These are phyloP conservation scores for Dillenia turbinata DNA, from an alignment of 164 flowering plant genomes.

Conservation along the genomic window DNA sequence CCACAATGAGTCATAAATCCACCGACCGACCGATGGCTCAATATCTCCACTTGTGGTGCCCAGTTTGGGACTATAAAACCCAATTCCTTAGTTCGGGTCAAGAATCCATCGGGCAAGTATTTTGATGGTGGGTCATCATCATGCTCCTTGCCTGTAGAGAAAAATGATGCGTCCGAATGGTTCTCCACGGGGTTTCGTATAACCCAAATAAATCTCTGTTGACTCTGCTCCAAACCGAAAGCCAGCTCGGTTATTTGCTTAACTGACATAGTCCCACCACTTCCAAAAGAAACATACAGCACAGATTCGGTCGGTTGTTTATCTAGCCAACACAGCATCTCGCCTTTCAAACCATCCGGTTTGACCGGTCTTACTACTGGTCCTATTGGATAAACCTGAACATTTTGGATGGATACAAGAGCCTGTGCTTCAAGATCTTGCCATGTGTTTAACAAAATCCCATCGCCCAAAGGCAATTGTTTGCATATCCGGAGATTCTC, in stretches of 20 bases:
- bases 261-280: slow-evolving; percentile 28
- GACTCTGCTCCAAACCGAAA: slow-evolving; percentile 37
- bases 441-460: slow-evolving; percentile 14
- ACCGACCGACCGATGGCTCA: slow-evolving; percentile 30
- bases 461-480: slow-evolving; percentile 3
- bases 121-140: not conserved
- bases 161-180: not conserved
- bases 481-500: slow-evolving; percentile 2
- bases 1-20: slow-evolving; percentile 47
- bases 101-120: slow-evolving; percentile 37
- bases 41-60: slow-evolving; percentile 34
- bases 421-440: slow-evolving; percentile 8
- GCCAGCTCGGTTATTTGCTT: slow-evolving; percentile 35
- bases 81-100: slow-evolving; percentile 11
- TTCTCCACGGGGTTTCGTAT: slow-evolving; percentile 24
- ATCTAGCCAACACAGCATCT: slow-evolving; percentile 26
- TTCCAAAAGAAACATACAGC: slow-evolving; percentile 40
- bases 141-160: not conserved
- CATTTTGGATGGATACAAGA: slow-evolving; percentile 4
- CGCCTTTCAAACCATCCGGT: not conserved
- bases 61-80: slow-evolving; percentile 32
- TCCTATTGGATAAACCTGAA: slow-evolving; percentile 14
- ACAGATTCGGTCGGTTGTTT: slow-evolving; percentile 31
- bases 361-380: slow-evolving; percentile 4
- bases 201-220: slow-evolving; percentile 41